These are phyloP conservation scores for Solanum okadae DNA, from an alignment of 257 asterid genomes.

Conservation along the genomic window DNA sequence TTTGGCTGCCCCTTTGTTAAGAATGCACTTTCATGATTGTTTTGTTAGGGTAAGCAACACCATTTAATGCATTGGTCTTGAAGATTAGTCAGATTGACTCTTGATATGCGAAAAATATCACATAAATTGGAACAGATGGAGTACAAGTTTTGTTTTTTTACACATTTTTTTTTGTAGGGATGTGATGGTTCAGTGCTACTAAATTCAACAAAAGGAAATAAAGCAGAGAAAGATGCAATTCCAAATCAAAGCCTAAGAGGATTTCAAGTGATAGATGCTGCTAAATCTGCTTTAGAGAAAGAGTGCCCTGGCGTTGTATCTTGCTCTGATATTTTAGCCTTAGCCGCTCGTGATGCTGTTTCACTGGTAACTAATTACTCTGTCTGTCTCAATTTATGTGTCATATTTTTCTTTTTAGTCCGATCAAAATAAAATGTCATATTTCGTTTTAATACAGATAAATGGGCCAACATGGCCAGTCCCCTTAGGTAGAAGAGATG, in stretches of 20 bases:
- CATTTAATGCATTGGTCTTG: too few relatives aligned
- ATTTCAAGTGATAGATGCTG: constrained; percentile 53
- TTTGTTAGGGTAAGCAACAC: not conserved
- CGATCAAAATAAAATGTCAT: too few relatives aligned
- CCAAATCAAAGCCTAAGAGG: constrained; percentile 54
- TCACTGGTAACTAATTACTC: constrained; percentile 11
- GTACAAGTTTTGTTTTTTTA: too few relatives aligned
- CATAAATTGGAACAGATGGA: too few relatives aligned
- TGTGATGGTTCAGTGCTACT: constrained; percentile 60
- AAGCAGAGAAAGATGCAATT: constrained; percentile 48
- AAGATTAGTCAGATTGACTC: too few relatives aligned
- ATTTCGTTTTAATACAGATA: constrained; percentile 7
- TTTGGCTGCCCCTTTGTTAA: not conserved
- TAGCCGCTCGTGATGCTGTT: constrained; percentile 56
- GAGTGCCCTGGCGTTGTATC: constrained; percentile 48
- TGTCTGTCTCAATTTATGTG: not conserved
- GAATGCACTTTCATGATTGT: not conserved
- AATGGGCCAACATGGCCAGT: constrained; percentile 64
- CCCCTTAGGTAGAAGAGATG: constrained; percentile 65
- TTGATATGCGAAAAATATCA: too few relatives aligned
- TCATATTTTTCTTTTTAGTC: not conserved
- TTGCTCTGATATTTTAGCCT: constrained; percentile 65
- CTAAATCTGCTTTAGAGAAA: constrained; percentile 43
- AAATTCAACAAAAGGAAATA: constrained; percentile 29
- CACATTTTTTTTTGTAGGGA: constrained; percentile 22